These are phyloP conservation scores for Phytophthora sp. DNA, from an alignment of 352 stramenopile genomes.

Conservation along the genomic window DNA sequence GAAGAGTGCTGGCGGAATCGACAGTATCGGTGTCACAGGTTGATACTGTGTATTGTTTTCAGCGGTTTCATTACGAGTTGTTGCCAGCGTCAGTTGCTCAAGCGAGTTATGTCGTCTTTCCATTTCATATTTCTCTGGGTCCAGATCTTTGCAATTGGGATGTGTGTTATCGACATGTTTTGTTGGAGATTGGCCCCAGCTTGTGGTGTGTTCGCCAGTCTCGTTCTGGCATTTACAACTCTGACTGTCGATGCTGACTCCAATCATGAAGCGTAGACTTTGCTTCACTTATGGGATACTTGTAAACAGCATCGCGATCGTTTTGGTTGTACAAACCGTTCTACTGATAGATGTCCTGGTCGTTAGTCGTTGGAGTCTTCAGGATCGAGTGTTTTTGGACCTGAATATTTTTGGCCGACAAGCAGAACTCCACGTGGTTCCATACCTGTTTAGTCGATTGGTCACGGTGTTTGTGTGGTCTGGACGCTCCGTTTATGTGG, in stretches of 20 bases:
- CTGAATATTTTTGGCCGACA: neutral
- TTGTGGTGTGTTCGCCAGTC: neutral
- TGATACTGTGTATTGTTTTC: neutral
- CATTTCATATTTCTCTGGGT: neutral
- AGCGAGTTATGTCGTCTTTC: neutral
- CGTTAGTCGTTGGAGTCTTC: neutral
- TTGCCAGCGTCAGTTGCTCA: neutral
- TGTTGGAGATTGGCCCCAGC: neutral
- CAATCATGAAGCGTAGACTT: neutral
- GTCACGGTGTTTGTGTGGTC: neutral
- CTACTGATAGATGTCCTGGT: neutral
- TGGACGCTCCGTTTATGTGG: neutral
- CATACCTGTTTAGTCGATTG: neutral
- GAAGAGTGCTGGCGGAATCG: too few species aligned
- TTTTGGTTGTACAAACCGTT: neutral
- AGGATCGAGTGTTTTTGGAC: neutral
- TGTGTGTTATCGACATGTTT: neutral
- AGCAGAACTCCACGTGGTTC: neutral
- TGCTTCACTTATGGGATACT: neutral
- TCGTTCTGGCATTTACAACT: neutral
- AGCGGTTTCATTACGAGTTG: conserved; percentile 2
- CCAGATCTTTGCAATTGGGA: neutral
- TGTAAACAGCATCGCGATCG: neutral
- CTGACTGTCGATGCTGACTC: neutral
- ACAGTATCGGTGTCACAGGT: neutral